Evolutionary conservation across 148 eudicot species (phyloP).

Genomic region (Camellia granthamiana): DNA sequence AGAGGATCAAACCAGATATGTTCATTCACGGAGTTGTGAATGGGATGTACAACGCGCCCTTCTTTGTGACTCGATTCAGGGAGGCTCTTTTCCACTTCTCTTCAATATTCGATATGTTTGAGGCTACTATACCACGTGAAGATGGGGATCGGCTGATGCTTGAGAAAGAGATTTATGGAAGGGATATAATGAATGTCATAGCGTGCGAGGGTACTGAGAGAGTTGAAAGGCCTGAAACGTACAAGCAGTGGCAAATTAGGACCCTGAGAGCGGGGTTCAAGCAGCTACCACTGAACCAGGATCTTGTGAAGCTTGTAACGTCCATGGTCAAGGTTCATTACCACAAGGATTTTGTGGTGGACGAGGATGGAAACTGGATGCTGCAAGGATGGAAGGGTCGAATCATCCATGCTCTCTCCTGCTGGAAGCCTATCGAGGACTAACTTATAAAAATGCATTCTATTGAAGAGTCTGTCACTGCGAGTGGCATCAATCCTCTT

Average conservation of each 20-base stretch:
- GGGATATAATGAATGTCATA: slow-evolving; percentile 41
- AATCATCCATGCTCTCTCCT: slow-evolving; percentile 33
- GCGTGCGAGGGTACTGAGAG: slow-evolving; percentile 56
- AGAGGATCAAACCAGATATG: slow-evolving; percentile 46
- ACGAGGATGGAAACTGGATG: slow-evolving; percentile 47
- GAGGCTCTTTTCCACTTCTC: slow-evolving; percentile 48
- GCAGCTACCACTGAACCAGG: slow-evolving; percentile 33
- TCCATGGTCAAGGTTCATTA: slow-evolving; percentile 32
- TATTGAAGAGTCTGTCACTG: too few relatives aligned
- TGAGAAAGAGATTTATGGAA: slow-evolving; percentile 40
- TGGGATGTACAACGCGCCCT: slow-evolving; percentile 53
- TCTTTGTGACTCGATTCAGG: slow-evolving; percentile 50
- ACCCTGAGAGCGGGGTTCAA: slow-evolving; percentile 40
- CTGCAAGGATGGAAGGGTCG: slow-evolving; percentile 68
- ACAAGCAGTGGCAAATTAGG: slow-evolving; percentile 57
- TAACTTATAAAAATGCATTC: neutral
- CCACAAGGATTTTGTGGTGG: slow-evolving; percentile 52
- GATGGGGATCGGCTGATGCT: slow-evolving; percentile 33
- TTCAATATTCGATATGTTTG: slow-evolving; percentile 39
- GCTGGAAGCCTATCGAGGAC: slow-evolving; percentile 34
- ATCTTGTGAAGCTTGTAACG: slow-evolving; percentile 30
- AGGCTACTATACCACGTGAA: slow-evolving; percentile 36
- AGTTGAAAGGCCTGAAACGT: slow-evolving; percentile 51
- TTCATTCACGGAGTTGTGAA: slow-evolving; percentile 47
- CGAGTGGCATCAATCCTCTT: too few relatives aligned